Evolutionary conservation across 176 grass and related monocot genomes (phyloP).

Genomic region (Pontederia crassipes): DNA sequence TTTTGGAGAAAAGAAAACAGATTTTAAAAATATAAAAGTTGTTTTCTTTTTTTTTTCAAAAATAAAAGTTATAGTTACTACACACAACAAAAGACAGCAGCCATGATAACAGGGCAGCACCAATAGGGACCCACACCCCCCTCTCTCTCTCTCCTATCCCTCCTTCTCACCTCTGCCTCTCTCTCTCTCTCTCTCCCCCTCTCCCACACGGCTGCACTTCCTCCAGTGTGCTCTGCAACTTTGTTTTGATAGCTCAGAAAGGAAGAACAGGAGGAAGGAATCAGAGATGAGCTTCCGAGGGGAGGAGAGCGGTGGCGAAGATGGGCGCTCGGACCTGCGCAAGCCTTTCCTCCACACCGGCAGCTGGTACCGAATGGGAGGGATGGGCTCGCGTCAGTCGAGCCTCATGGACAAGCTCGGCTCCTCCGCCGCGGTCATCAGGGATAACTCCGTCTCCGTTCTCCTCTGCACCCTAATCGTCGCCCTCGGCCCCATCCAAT

Average conservation of each 20-base stretch:
- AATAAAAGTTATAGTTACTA: no score
- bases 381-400: constrained; percentile 52
- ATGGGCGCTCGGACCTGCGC: constrained; percentile 39
- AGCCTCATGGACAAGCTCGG: constrained; percentile 46
- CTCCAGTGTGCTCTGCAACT: background rate
- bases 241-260: background rate
- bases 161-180: no score
- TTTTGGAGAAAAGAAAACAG: no score
- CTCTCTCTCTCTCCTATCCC: no score
- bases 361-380: constrained; percentile 56
- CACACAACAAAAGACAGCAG: no score
- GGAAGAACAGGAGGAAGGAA: background rate
- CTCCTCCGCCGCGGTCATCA: constrained; percentile 51
- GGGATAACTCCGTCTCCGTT: constrained; percentile 75
- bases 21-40: no score
- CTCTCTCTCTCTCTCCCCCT: no score
- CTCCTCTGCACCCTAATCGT: constrained; percentile 96
- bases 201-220: background rate
- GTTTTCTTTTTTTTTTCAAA: no score
- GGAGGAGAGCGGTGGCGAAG: constrained; percentile 52
- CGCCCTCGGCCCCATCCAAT: constrained; percentile 88
- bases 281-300: constrained; percentile 53
- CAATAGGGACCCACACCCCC: no score
- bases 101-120: no score
- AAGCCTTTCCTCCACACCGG: constrained; percentile 75